Conservation (phyloP, 345 rosid species). For the Ceriops decandra region DNA sequence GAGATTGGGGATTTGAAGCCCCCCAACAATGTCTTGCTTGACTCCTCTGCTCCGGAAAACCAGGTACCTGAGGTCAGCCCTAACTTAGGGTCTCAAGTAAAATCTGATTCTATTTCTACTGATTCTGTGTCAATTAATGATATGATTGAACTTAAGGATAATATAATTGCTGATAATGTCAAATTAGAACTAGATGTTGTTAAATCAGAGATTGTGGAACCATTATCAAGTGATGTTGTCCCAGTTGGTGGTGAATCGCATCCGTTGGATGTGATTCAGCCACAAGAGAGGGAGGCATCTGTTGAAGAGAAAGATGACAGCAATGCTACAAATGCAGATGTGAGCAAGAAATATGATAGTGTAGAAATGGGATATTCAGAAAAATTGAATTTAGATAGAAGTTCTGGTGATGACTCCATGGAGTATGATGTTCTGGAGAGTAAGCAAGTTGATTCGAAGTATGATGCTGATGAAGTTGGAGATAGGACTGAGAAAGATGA, state of each 20-base stretch:
- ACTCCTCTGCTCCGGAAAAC: conserved; percentile 56
- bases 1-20: conserved; percentile 45
- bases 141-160: conserved; percentile 95
- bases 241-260: conserved; percentile 69
- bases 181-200: conserved; percentile 90
- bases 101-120: conserved; percentile 97
- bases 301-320: conserved; percentile 60
- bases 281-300: conserved; percentile 61
- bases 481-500: conserved; percentile 51
- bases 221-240: conserved; percentile 56
- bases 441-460: conserved; percentile 69
- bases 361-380: conserved; percentile 75
- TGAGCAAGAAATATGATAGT: conserved; percentile 60
- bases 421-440: conserved; percentile 84
- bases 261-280: conserved; percentile 90
- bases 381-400: conserved; percentile 87
- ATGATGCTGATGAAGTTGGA: conserved; percentile 49
- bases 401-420: conserved; percentile 97
- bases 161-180: conserved; percentile 92
- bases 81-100: conserved; percentile 90
- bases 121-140: conserved; percentile 97
- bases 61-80: conserved; percentile 99
- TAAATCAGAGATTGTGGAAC: conserved; percentile 84
- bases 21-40: conserved; percentile 47
- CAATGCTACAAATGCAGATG: conserved; percentile 58